Conservation (phyloP, 1,284 basidiomycete species). For the Moniliella sp. region DNA sequence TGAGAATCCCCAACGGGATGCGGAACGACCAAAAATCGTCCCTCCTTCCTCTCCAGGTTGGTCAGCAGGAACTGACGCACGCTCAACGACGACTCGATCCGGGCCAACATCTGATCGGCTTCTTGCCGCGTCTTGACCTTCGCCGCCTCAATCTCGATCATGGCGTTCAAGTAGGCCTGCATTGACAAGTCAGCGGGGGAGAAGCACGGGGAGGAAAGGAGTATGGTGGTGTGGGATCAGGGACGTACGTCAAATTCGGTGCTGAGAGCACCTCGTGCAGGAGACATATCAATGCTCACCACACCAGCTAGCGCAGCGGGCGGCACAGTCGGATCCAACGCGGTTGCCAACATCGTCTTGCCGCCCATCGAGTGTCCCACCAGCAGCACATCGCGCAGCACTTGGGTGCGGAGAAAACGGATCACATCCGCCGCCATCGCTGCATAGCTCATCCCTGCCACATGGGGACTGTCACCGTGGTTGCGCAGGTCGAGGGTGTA, state of each 20-base stretch:
- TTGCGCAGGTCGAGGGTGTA: conserved; percentile 70
- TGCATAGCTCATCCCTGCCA: conserved; percentile 46
- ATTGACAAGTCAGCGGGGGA: background rate
- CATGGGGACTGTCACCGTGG: conserved; percentile 57
- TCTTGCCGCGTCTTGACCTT: conserved; percentile 44
- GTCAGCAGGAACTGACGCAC: conserved; percentile 61
- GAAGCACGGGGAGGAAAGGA: too few relatives aligned
- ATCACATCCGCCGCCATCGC: conserved; percentile 52
- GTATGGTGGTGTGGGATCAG: too few relatives aligned
- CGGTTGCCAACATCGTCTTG: conserved; percentile 60
- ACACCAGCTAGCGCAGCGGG: conserved; percentile 41
- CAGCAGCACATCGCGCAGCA: conserved; percentile 44
- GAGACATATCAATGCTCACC: conserved; percentile 61
- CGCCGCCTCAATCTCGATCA: conserved; percentile 47
- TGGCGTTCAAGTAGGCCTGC: conserved; percentile 45
- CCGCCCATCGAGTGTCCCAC: conserved; percentile 78
- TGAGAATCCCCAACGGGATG: conserved; percentile 50
- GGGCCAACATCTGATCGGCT: conserved; percentile 47
- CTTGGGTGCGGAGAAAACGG: conserved; percentile 37
- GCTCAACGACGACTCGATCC: too few relatives aligned
- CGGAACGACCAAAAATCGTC: conserved; percentile 42
- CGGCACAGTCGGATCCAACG: conserved; percentile 42
- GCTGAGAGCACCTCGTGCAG: conserved; percentile 45
- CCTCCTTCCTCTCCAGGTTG: conserved; percentile 42
- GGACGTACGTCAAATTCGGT: conserved; percentile 36